Percentiles rank a stretch among this genome's conserved stretches.
These are phyloP conservation scores for Rhizopus stolonifer DNA, from an alignment of 371 early-diverging fungal genomes.

Conservation along the genomic window DNA sequence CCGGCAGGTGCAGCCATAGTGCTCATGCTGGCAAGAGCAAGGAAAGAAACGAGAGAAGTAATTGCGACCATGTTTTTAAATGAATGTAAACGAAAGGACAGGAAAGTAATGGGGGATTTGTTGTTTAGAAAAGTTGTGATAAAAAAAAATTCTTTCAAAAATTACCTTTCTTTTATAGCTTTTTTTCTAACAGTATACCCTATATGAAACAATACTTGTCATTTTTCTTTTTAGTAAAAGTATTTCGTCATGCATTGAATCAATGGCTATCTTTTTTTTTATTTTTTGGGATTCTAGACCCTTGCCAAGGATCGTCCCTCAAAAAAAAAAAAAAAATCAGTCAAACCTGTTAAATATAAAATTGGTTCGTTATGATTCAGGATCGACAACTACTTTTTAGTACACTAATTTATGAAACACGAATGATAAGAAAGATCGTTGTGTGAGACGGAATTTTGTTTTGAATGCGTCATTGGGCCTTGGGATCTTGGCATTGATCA, in stretches of 20 bases:
- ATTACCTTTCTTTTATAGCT: neutral
- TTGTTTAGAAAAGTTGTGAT: neutral
- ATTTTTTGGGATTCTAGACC: neutral
- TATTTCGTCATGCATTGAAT: neutral
- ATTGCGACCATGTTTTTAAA: conserved; percentile 17
- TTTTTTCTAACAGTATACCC: too few relatives aligned
- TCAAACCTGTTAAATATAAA: neutral
- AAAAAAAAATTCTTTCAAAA: neutral
- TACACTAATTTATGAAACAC: neutral
- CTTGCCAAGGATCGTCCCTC: neutral
- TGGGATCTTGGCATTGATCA: too few relatives aligned
- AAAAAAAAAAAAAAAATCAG: neutral
- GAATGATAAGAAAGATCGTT: neutral
- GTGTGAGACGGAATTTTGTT: too few relatives aligned
- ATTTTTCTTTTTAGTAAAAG: too few relatives aligned
- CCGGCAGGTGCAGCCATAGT: conserved; percentile 30
- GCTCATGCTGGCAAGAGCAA: conserved; percentile 20
- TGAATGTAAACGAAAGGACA: conserved; percentile 1
- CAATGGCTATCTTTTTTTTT: neutral
- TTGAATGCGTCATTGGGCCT: too few relatives aligned
- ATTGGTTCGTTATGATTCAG: neutral
- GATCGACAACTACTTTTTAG: neutral
- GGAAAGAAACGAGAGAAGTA: conserved; percentile 9
- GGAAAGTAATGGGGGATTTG: neutral
- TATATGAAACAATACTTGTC: too few relatives aligned